Evolutionary conservation across 176 grass and related monocot genomes (phyloP).

Genomic region (Saccharum spontaneum): DNA sequence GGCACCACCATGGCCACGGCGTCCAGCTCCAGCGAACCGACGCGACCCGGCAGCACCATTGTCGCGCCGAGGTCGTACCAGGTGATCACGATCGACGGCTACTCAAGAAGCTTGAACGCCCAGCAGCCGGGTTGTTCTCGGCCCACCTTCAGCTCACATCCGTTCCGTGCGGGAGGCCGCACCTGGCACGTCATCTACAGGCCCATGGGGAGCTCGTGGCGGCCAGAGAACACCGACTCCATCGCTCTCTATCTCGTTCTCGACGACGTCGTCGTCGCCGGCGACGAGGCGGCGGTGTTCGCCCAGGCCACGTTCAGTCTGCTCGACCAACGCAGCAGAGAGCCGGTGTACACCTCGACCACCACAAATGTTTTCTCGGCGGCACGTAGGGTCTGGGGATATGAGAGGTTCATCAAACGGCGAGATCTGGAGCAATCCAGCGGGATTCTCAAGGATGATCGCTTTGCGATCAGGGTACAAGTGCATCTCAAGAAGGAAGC

Average conservation of each 20-base stretch:
- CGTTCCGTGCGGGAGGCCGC: not conserved
- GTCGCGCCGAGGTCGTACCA: not conserved
- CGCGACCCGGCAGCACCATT: too few species aligned
- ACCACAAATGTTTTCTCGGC: not conserved
- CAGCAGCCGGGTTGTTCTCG: not conserved
- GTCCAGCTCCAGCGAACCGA: not conserved
- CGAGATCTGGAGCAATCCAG: too few species aligned
- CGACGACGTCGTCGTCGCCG: not conserved
- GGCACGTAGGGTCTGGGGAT: too few species aligned
- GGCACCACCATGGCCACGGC: not conserved
- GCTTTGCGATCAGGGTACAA: too few species aligned
- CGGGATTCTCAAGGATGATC: too few species aligned
- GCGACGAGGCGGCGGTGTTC: not conserved
- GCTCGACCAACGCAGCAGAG: not conserved
- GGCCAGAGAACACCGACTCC: not conserved
- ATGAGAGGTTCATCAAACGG: too few species aligned
- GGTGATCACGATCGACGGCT: not conserved
- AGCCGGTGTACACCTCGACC: not conserved
- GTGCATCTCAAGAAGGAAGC: too few species aligned
- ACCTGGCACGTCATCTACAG: not conserved
- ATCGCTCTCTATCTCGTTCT: not conserved
- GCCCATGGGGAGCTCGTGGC: not conserved
- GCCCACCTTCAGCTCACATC: not conserved
- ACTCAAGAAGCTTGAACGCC: not conserved
- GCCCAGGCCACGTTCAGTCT: not conserved